Evolutionary conservation across 2,329 filamentous ascomycete genomes (phyloP), one percentile per base, ranked within the genome.

Genomic region (Trichoderma asperellum): DNA sequence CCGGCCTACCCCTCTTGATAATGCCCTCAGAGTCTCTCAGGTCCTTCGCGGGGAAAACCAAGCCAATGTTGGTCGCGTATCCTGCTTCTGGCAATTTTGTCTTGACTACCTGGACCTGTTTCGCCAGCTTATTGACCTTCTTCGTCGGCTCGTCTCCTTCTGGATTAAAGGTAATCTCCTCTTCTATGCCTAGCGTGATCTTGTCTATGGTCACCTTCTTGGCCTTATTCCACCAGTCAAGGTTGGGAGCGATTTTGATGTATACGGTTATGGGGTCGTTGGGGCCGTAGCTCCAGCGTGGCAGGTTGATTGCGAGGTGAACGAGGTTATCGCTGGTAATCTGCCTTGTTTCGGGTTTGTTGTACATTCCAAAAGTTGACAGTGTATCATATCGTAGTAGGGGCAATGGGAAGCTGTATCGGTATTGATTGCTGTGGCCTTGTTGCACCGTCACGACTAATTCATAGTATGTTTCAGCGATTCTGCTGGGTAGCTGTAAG

Each of bases 301-400:
- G 95, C 73, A 99, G 84, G 71, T 94, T 97, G 74, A 97, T 97
- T 57, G 92, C 93, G 67, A 98, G 84, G 10, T 93, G 96, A 71
- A 98, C 93, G 67, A 98, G 83, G 79, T 97, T 96, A 82, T 98
- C 96, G 63, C 92, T 89, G 37, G 94, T 92, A 70, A 90, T 88
- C 75, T 96, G 91, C 68, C 93, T 93, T 70, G 91, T 92, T 80
- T 97, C 95, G 18, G 94, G 95, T 67, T 94, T 91, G 81, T 98
- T 98, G 84, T 98, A 99, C 96, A 98, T 98, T 81, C 96, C 96
- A 82, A 99, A 99, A 1, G 96, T 98, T 53, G 94, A 97, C 60
- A 99, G 85, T 1, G 95, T 99, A 80, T 99, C 96, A 83, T 98
- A 99, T 77, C 96, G 88, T 73, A 93, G 89, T 74, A 99, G 88